Percentiles rank a stretch among this genome's conserved stretches.
Conservation (phyloP, 108 stramenopile species). For the Chaetoceros tenuissimus region DNA sequence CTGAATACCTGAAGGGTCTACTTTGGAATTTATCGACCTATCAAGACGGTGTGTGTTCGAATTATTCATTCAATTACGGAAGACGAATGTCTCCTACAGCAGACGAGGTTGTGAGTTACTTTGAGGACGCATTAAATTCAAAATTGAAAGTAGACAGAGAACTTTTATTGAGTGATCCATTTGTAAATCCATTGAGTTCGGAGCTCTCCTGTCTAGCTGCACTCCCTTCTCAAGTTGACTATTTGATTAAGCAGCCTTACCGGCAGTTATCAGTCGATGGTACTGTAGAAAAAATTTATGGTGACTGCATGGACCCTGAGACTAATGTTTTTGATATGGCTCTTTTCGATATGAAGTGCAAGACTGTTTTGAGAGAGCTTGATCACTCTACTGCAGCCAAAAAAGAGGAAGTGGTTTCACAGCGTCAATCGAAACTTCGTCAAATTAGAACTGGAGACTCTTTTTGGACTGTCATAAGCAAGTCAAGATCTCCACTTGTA, state of each 20-base stretch:
- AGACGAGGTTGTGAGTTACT: constrained; percentile 25
- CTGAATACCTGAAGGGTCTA: constrained; percentile 63
- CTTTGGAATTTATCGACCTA: constrained; percentile 84
- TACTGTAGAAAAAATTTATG: constrained; percentile 55
- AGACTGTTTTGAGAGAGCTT: constrained; percentile 8
- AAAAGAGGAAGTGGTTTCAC: not conserved
- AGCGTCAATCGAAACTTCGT: constrained; percentile 13
- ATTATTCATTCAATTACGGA: constrained; percentile 76
- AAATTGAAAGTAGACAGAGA: constrained; percentile 6
- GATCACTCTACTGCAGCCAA: not conserved
- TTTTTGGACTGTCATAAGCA: constrained; percentile 59
- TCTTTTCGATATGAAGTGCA: constrained; percentile 38
- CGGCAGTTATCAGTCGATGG: constrained; percentile 27
- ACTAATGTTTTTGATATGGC: constrained; percentile 56
- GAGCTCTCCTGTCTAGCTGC: constrained; percentile 70
- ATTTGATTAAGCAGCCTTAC: constrained; percentile 65
- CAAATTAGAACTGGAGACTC: constrained; percentile 31
- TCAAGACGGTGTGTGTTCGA: constrained; percentile 57
- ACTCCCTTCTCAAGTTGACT: constrained; percentile 53
- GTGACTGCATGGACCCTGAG: constrained; percentile 35
- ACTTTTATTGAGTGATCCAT: constrained; percentile 14
- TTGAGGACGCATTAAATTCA: constrained; percentile 18
- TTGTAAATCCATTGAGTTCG: constrained; percentile 39
- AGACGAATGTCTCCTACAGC: constrained; percentile 44
- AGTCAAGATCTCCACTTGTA: constrained; percentile 10